Conservation (phyloP, 352 stramenopile genomes). For the Hyaloperonospora arabidopsidis region DNA sequence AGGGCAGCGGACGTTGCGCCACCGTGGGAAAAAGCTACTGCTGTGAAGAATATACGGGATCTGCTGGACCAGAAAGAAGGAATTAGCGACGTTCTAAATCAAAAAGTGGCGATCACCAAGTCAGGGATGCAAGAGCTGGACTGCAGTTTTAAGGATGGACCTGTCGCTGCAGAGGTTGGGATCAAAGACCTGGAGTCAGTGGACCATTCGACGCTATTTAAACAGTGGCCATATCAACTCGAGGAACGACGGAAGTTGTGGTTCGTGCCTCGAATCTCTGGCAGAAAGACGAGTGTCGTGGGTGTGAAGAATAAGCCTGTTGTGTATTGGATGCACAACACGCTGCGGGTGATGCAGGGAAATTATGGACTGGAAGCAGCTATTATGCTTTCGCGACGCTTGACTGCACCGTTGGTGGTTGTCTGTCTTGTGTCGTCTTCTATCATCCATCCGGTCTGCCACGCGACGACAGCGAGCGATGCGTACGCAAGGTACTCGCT, state of each 20-base stretch:
- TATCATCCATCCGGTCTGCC: conserved; percentile 46
- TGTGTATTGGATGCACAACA: conserved; percentile 68
- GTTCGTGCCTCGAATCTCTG: conserved; percentile 23
- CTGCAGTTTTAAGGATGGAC: not conserved
- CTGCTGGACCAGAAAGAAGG: conserved; percentile 19
- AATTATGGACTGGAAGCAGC: conserved; percentile 59
- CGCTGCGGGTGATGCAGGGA: conserved; percentile 43
- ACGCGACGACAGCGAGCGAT: conserved; percentile 48
- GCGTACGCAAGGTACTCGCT: conserved; percentile 49
- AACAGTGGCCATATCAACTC: conserved; percentile 43
- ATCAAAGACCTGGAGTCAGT: not conserved
- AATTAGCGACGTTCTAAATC: conserved; percentile 22
- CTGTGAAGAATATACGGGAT: conserved; percentile 20
- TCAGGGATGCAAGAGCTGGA: not conserved
- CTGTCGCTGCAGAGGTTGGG: conserved; percentile 5
- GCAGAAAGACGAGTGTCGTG: conserved; percentile 6
- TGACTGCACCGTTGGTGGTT: conserved; percentile 37
- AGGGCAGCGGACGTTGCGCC: conserved; percentile 1
- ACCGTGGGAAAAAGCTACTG: conserved; percentile 11
- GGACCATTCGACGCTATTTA: conserved; percentile 23
- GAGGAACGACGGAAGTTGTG: conserved; percentile 36
- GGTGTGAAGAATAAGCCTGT: conserved; percentile 22
- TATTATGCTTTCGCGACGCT: conserved; percentile 35
- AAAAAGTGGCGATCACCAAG: conserved; percentile 4
- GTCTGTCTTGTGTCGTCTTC: conserved; percentile 39